These are phyloP conservation scores for Xylariaceae sp. DNA, from an alignment of 2,329 filamentous ascomycete species.

Conservation along the genomic window DNA sequence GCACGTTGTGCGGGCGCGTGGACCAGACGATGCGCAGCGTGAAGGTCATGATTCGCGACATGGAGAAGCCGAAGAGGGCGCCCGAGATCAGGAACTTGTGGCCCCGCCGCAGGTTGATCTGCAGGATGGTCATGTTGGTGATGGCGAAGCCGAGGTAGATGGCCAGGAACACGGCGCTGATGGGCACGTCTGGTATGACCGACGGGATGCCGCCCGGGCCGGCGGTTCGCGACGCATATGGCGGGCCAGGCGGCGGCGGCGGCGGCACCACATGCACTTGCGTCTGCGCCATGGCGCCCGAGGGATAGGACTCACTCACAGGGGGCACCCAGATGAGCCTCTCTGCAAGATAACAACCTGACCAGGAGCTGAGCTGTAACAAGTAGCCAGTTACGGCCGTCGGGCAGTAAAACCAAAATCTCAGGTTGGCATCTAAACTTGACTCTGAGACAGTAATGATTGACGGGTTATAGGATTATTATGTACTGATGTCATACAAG, in stretches of 20 bases:
- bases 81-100: conserved; percentile 37
- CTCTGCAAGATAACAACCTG: conserved; percentile 31
- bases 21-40: conserved; percentile 35
- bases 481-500: too few species aligned
- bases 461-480: too few species aligned
- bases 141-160: conserved; percentile 51
- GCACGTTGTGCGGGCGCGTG: conserved; percentile 22
- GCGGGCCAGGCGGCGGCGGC: conserved; percentile 27
- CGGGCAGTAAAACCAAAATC: too few species aligned
- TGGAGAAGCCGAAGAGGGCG: conserved; percentile 34
- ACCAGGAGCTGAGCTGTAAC: too few species aligned
- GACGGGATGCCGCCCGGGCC: conserved; percentile 54
- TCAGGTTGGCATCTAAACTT: too few species aligned
- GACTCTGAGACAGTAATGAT: too few species aligned
- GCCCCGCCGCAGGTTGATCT: conserved; percentile 28
- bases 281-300: conserved; percentile 18
- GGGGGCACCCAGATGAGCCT: conserved; percentile 26
- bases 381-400: too few species aligned
- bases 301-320: neutral
- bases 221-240: conserved; percentile 41
- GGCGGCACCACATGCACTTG: conserved; percentile 10
- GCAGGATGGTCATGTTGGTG: conserved; percentile 53
- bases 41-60: conserved; percentile 32
- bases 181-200: conserved; percentile 54
- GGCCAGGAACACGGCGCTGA: conserved; percentile 56